Evolutionary conservation across 345 rosid genomes (phyloP), one percentile per base, ranked within the genome.

Genomic region (Hypericum perforatum): DNA sequence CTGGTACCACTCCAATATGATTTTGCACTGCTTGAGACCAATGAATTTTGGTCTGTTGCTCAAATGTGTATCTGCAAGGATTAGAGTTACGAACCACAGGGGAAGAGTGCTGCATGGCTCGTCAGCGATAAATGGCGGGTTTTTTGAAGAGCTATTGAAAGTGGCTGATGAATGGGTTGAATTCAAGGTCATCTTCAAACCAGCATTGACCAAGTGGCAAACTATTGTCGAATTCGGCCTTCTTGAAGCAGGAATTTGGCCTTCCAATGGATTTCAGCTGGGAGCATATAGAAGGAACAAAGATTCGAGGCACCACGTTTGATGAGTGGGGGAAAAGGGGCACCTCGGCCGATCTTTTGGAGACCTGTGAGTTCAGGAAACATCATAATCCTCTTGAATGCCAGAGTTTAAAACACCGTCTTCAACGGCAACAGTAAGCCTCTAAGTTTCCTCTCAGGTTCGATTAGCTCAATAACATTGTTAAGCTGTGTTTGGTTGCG

Each of bases 91-190:
- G 9, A 74, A 63, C 57, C 66, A 16, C 47, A 78, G 86, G 71
- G 84, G 90, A 16, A 63, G 84, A 11, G 81, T 88, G 22, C 84
- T 85, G 11, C 83, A 90, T 12, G 91, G 96, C 57, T 82, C 86
- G 0, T 74, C 82, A 0, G 78, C 86, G 8, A 80, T 85, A 59
- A 80, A 80, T 52, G 94, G 90, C 0, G 91, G 82, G 7, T 85
- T 82, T 46, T 88, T 78, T 41, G 70, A 74, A 42, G 72, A 68
- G 45, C 62, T 69, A 9, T 88, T 86, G 43, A 71, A 76, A 54
- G 80, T 78, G 2, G 78, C 89, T 48, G 78, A 85, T 41, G 51
- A 68, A 50, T 84, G 90, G 94, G 94, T 75, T 16, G 95, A 83
- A 65, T 83, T 90, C 5, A 80, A 63, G 61, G 64, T 84, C 36